These are phyloP conservation scores for Sutorius australiensis DNA, from an alignment of 768 basidiomycete species.

Conservation along the genomic window DNA sequence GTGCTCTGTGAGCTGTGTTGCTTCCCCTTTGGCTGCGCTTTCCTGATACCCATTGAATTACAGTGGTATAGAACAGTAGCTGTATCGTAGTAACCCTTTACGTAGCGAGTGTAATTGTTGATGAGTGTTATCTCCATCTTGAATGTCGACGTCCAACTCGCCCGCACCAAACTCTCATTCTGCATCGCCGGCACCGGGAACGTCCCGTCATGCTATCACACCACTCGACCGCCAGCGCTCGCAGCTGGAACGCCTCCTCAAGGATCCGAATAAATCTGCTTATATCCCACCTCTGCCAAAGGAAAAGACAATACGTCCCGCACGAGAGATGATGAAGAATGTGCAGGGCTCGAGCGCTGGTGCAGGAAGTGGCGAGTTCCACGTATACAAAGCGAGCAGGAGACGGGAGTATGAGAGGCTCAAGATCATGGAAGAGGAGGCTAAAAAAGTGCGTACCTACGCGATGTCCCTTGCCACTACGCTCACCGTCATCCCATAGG, in stretches of 20 bases:
- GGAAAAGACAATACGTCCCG: conserved; percentile 74
- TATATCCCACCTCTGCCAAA: conserved; percentile 77
- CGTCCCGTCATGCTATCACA: conserved; percentile 44
- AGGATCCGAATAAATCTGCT: conserved; percentile 82
- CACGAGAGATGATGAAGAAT: conserved; percentile 98
- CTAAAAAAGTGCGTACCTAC: conserved; percentile 57
- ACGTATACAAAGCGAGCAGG: conserved; percentile 95
- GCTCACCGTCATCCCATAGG: conserved; percentile 41
- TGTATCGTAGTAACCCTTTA: conserved; percentile 13
- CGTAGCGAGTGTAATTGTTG: conserved; percentile 19
- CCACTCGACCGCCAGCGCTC: conserved; percentile 50
- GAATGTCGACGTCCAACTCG: conserved; percentile 30
- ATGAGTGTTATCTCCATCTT: conserved; percentile 13
- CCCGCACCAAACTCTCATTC: conserved; percentile 29
- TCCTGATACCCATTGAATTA: conserved; percentile 3
- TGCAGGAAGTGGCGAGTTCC: conserved; percentile 96
- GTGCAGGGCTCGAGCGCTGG: conserved; percentile 97
- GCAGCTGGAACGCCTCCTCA: conserved; percentile 85
- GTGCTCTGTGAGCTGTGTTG: conserved; percentile 66
- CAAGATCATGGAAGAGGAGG: conserved; percentile 82
- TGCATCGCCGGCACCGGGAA: conserved; percentile 29
- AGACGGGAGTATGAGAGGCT: conserved; percentile 94
- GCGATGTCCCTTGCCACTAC: neutral
- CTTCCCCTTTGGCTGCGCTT: neutral
- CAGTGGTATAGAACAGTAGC: conserved; percentile 25